Base-by-base conservation (phyloP, 1,139 yeast species). In the Kodamaea plutei region DNA sequence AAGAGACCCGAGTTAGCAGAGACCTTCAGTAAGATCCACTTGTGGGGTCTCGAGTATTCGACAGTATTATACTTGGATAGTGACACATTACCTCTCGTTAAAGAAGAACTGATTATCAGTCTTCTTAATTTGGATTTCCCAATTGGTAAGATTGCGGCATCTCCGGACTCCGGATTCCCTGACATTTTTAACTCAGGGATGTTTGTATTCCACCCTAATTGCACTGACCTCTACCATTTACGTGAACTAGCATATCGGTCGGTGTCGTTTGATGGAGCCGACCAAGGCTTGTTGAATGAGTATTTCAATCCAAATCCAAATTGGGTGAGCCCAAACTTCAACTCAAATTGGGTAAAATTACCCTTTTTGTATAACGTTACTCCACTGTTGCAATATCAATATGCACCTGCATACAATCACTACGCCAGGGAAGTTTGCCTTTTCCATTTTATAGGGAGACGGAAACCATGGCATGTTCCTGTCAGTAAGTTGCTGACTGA, bases 101-200 rank as follows among this genome's bases (percentile, higher is more conserved):
- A 32, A 3, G 26, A 28, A 3, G 59, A 64, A 24, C 73, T 50
- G 49, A 58, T 44, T 28, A 46, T 50, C 20, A 64, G 55, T 36
- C 54, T 55, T 29, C 50, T 57, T 35, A 45, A 38, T 28, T 45
- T 66, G 26, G 61, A 60, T 5, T 55, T 67, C 27, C 60, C 57
- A 1, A 43, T 50, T 11, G 49, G 56, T 23, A 65, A 69, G 37
- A 66, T 82, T 10, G 61, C 69, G 26, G 97, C 96, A 0, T 70
- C 85, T n/a, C 93, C 96, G 0, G 97, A 91, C 58, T 69, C 81
- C 16, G 96, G 97, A 11, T 91, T 96, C 80, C 97, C 97, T 1
- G 97, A 91, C 56, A 73, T 85, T 46, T 91, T 91, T 68, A 91
- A 91, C 58, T 79, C 94, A 15, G 97, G 97, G 6, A 78, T 91